Evolutionary conservation across 225 moss, liverwort and hornwort species (phyloP), one percentile per base, ranked within the genome.

Genomic region (Thuidium tamariscinum): DNA sequence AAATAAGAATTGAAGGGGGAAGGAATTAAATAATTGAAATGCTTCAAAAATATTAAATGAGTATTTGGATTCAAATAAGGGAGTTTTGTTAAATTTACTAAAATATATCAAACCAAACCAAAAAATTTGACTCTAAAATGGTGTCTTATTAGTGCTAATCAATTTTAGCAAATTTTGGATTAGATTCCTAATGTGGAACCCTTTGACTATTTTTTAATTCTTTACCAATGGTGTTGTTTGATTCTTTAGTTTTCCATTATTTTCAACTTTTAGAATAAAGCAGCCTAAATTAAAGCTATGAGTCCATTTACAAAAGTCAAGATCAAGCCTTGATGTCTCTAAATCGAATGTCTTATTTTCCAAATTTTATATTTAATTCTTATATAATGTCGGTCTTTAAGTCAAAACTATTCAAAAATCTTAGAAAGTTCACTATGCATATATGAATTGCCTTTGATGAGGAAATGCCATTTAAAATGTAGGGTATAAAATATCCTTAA

Each of bases 351-450:
- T 13, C 17, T 8, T 70, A 13, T 44, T 44, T 27, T 42, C 1
- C 3, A 10, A 8, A 42, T 42, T 44, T 2, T 42, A 8, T 9
- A 27, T 16, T 9, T 10, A 42, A 70, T 5, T 29, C 29, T 71
- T 29, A 1, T 44, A 27, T 2, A 69, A 26, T 16, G 9, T 41
- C 15, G 22, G 10, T 2, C n/a, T n/a, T n/a, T n/a, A n/a, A n/a
- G n/a, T 11, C 10, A 17, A 71, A 44, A 71, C 17, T 29, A 71
- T 29, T 44, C 44, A 13, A 70, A 42, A 27, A 7, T 70, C 15
- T 44, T 0, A 0, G 1, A 5, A 10, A 42, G 70, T 42, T 27
- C 1, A 25, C 2, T 41, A 2, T 9, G 20, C 3, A 42, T 9
- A 5, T 26, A 70, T 42, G 26, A 25, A 8, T 15, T 26, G 15